Evolutionary conservation across 495 filamentous ascomycete genomes (phyloP).

Genomic region (Pseudomonodictys pantanalensis): DNA sequence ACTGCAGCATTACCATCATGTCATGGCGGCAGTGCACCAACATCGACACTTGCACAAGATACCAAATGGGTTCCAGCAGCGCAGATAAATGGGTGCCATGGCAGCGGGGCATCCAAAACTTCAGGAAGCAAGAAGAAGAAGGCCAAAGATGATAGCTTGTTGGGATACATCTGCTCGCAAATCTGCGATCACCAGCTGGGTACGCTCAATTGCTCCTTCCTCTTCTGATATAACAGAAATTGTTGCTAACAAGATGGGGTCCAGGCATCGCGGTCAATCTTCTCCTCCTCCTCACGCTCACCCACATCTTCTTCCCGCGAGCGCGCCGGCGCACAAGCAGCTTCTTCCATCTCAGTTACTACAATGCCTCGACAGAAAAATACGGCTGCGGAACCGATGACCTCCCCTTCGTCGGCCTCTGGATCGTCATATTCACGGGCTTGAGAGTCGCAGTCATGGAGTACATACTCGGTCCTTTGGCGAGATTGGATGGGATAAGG

Average conservation of each 20-base stretch:
- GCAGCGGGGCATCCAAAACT: neutral
- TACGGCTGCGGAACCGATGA: constrained; percentile 80
- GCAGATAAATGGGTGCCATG: neutral
- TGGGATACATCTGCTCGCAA: constrained; percentile 24
- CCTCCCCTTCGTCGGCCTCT: constrained; percentile 72
- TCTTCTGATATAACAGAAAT: no score
- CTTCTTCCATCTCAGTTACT: constrained; percentile 83
- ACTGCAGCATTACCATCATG: no score
- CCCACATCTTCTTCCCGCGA: constrained; percentile 75
- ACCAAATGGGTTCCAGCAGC: neutral
- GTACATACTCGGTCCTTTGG: constrained; percentile 76
- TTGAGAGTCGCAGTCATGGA: constrained; percentile 83
- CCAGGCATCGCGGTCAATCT: constrained; percentile 75
- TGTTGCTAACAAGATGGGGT: neutral
- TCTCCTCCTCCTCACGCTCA: constrained; percentile 70
- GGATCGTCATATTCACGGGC: constrained; percentile 79
- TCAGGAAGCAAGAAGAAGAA: constrained; percentile 4
- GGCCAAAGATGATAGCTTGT: constrained; percentile 29
- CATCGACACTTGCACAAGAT: neutral
- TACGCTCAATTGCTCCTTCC: no score
- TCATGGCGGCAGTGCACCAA: no score
- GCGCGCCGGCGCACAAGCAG: constrained; percentile 74
- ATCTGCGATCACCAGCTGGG: constrained; percentile 39
- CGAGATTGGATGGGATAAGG: constrained; percentile 63
- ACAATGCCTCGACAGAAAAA: constrained; percentile 59